A percentile compares a stretch with the other conserved stretches of the same genome.
These are phyloP conservation scores for Penicillium sp. DNA, from an alignment of 2,329 filamentous ascomycete species.

Conservation along the genomic window DNA sequence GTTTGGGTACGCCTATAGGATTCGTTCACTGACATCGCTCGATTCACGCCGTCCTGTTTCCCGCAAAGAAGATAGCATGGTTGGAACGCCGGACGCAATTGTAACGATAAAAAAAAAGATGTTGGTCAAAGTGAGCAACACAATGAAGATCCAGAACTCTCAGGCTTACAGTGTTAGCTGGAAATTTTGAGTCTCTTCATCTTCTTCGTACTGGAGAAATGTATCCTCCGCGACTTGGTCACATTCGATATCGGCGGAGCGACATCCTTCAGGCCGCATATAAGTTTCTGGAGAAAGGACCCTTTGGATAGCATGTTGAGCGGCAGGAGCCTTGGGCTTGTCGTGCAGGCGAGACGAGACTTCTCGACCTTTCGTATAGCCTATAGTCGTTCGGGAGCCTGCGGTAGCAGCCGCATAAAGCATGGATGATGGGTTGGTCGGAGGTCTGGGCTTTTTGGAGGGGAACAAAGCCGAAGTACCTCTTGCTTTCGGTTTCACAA, in stretches of 20 bases:
- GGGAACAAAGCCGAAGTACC: slow-evolving; percentile 38
- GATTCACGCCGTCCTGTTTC: slow-evolving; percentile 6
- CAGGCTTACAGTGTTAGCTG: slow-evolving; percentile 42
- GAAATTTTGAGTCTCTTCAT: slow-evolving; percentile 46
- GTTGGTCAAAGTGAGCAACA: neutral
- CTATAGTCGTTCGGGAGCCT: slow-evolving; percentile 79
- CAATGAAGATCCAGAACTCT: slow-evolving; percentile 2
- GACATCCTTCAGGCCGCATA: slow-evolving; percentile 47
- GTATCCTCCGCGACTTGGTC: slow-evolving; percentile 43
- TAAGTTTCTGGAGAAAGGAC: slow-evolving; percentile 49
- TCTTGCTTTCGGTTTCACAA: slow-evolving; percentile 44
- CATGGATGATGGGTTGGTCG: slow-evolving; percentile 57
- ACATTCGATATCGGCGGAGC: slow-evolving; percentile 50
- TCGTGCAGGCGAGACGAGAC: slow-evolving; percentile 38
- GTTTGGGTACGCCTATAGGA: slow-evolving; percentile 7
- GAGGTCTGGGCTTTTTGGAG: slow-evolving; percentile 49
- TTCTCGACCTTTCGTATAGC: slow-evolving; percentile 77
- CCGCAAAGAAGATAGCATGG: slow-evolving; percentile 13
- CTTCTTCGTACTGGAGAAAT: slow-evolving; percentile 41
- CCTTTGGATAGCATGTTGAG: slow-evolving; percentile 30
- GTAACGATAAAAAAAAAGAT: neutral
- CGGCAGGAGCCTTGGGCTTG: slow-evolving; percentile 28
- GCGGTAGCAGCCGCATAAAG: slow-evolving; percentile 67
- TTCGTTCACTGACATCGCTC: slow-evolving; percentile 4
- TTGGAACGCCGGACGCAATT: neutral